Evolutionary conservation across 164 flowering plant genomes (phyloP), one percentile per base, ranked within the genome.

Genomic region (Vitis cinerea): DNA sequence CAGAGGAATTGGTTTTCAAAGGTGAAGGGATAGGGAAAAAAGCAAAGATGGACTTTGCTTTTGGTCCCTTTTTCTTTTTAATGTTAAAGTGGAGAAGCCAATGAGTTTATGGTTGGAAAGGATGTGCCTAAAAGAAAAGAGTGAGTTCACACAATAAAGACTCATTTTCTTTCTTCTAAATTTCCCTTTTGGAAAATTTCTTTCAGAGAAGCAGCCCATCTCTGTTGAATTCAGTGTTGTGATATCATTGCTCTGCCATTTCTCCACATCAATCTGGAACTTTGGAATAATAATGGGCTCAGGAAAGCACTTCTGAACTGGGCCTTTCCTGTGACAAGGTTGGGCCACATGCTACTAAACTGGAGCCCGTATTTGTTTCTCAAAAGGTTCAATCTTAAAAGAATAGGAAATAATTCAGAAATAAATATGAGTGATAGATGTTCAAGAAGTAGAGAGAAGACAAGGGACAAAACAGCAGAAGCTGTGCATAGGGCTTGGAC

Each of bases 51-150:
- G 73, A 50, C 65, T 61, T 71, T 74, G 69, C 68, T 58, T 72
- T 73, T 67, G 51, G 14, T 61, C 60, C 17, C 52, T 59, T 70
- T 68, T 73, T 54, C 61, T 77, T 76, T 78, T 73, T 69, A 14
- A 23, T 72, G 74, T 31, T 70, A 77, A 76, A 80, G 78, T 77
- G 50, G 69, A 65, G 72, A 19, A 62, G 51, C 60, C 58, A 50
- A 64, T 52, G 61, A 68, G 16, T 61, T 37, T 65, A 10, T 74
- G 71, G 13, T 62, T 16, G 71, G 63, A 77, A 73, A 77, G 71
- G 63, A 63, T 67, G 72, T 48, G 63, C 27, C 37, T 9, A 23
- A 72, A 64, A 72, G 64, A 37, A 31, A 54, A 67, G 37, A 48
- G 19, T 17, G 58, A 14, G 58, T 64, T 70, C 66, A 64, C 64